Percentiles rank a stretch among this genome's conserved stretches.
phyloP scores from a whole-genome alignment of 129 eudicot genomes.

The Deinandra increscens region DNA sequence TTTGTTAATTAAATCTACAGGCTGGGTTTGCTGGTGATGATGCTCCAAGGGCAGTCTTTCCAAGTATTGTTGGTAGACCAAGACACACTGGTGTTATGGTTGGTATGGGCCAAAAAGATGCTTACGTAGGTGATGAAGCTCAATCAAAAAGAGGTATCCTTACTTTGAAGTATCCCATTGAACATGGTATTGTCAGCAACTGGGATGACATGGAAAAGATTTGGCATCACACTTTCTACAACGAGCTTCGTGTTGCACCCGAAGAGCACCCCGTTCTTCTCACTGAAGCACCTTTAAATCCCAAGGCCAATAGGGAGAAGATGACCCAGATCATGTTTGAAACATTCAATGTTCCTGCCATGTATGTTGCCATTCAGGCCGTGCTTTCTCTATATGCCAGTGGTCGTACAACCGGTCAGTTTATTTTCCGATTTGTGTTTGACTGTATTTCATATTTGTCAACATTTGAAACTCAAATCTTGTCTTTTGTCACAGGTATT shows the following conservation, averaged over 20 bases:
- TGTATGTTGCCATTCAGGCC: constrained; percentile 76
- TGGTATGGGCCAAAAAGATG: constrained; percentile 76
- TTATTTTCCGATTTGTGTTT: neutral
- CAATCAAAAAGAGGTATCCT: constrained; percentile 83
- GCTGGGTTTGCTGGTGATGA: constrained; percentile 90
- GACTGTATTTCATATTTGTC: neutral
- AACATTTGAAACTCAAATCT: neutral
- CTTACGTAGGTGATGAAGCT: constrained; percentile 79
- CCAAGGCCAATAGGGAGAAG: constrained; percentile 75
- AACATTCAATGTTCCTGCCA: constrained; percentile 74
- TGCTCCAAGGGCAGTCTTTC: constrained; percentile 83
- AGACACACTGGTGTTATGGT: constrained; percentile 79
- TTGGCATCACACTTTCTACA: constrained; percentile 89
- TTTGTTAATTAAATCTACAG: constrained; percentile 24
- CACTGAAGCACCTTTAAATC: constrained; percentile 72
- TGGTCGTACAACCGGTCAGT: constrained; percentile 83
- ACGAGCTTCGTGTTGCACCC: constrained; percentile 89
- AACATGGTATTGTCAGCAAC: constrained; percentile 81
- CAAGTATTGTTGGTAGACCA: constrained; percentile 81
- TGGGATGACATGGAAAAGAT: constrained; percentile 95
- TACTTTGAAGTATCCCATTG: constrained; percentile 76
- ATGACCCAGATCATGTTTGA: constrained; percentile 79
- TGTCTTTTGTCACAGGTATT: constrained; percentile 44
- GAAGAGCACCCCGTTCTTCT: constrained; percentile 85
- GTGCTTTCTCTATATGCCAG: constrained; percentile 80